Evolutionary conservation across 306 rosid species (phyloP).

Genomic region (Arachis hypogaea): DNA sequence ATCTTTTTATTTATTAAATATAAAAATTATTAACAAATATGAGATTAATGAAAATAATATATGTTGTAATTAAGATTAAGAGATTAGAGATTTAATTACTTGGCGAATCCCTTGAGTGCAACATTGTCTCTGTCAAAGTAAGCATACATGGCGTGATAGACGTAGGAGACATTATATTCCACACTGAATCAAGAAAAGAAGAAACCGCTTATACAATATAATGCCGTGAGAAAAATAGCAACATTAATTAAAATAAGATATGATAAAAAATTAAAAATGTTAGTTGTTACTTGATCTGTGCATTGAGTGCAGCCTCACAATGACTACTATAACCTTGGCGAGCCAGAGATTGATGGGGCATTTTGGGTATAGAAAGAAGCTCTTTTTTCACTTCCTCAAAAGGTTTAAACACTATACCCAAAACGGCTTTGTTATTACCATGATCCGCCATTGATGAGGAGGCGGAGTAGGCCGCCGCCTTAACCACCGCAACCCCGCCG

Average conservation of each 20-base stretch:
- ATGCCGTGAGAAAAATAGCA: background rate
- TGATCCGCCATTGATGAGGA: background rate
- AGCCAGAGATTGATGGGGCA: slow-evolving; percentile 46
- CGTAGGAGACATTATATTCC: slow-evolving; percentile 51
- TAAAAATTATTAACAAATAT: no score
- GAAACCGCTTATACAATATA: background rate
- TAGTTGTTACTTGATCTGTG: slow-evolving; percentile 47
- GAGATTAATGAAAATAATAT: no score
- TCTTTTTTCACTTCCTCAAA: slow-evolving; percentile 53
- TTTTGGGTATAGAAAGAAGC: slow-evolving; percentile 40
- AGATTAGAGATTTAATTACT: slow-evolving; percentile 14
- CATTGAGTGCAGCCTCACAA: slow-evolving; percentile 46
- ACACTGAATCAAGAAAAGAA: slow-evolving; percentile 37
- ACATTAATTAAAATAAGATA: no score
- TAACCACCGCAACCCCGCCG: slow-evolving; percentile 25
- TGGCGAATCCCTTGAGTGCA: slow-evolving; percentile 52
- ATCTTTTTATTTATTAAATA: no score
- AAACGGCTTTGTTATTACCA: background rate
- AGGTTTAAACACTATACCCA: slow-evolving; percentile 33
- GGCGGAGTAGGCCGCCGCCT: background rate
- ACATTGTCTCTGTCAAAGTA: slow-evolving; percentile 56
- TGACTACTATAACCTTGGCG: slow-evolving; percentile 41
- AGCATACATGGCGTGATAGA: slow-evolving; percentile 50
- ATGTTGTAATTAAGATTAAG: no score
- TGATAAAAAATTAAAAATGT: background rate